Conservation (phyloP, 768 basidiomycete genomes). For the Agaricus sinodeliciosus region DNA sequence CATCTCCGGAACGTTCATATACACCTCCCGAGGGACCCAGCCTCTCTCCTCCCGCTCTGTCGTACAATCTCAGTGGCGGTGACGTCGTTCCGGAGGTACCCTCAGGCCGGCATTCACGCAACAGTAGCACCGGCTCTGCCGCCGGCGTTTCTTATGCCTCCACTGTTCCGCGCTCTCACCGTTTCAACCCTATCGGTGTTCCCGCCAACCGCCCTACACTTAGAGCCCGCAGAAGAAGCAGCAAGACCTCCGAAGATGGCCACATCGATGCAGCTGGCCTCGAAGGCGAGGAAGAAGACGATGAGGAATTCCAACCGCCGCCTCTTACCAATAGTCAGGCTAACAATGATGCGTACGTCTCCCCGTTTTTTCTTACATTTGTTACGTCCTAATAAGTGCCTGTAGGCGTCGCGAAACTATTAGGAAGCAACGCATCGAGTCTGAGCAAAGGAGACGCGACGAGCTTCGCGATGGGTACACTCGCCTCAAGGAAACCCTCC, state of each 20-base stretch:
- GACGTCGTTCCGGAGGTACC: conserved; percentile 65
- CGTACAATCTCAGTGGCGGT: conserved; percentile 64
- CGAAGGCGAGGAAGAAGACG: conserved; percentile 45
- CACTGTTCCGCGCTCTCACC: conserved; percentile 66
- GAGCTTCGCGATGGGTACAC: conserved; percentile 91
- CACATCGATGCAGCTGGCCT: conserved; percentile 15
- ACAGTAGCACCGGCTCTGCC: conserved; percentile 53
- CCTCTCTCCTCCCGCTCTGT: conserved; percentile 66
- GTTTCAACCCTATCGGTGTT: conserved; percentile 69
- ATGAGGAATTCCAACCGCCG: conserved; percentile 67
- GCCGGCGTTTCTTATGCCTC: conserved; percentile 45
- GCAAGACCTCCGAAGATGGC: conserved; percentile 53
- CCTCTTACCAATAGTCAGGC: conserved; percentile 32
- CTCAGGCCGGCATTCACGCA: conserved; percentile 63
- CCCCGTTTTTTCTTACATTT: background rate
- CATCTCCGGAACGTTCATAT: conserved; percentile 59
- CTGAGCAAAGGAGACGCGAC: conserved; percentile 86
- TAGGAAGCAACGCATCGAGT: conserved; percentile 89
- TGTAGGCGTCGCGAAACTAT: conserved; percentile 78
- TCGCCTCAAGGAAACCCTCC: conserved; percentile 85
- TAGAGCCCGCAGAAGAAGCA: conserved; percentile 37
- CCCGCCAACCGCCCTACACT: conserved; percentile 50
- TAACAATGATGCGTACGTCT: conserved; percentile 43
- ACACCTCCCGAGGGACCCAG: conserved; percentile 57
- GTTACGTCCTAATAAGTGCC: conserved; percentile 1